phyloP scores from a whole-genome alignment of 768 basidiomycete species.

The Boletales sp. region DNA sequence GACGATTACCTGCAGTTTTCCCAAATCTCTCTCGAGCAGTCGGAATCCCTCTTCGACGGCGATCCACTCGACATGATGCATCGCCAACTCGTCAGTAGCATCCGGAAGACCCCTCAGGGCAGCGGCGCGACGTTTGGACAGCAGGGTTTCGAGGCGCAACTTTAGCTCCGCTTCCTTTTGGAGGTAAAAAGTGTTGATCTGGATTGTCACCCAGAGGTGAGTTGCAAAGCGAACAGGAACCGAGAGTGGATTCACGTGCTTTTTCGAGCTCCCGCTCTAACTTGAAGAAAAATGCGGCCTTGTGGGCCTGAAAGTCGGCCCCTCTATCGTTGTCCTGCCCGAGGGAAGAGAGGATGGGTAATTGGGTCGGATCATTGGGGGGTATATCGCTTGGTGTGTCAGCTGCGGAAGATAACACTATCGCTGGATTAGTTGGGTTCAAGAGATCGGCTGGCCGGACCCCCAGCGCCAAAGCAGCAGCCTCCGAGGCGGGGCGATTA shows the following conservation, averaged over 20 bases:
- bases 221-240: slow-evolving; percentile 3
- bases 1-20: slow-evolving; percentile 80
- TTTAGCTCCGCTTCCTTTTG: slow-evolving; percentile 96
- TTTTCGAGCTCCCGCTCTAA: slow-evolving; percentile 97
- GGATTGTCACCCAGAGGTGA: slow-evolving; percentile 5
- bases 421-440: slow-evolving; percentile 31
- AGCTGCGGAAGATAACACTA: slow-evolving; percentile 22
- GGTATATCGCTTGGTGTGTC: slow-evolving; percentile 13
- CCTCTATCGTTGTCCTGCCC: slow-evolving; percentile 71
- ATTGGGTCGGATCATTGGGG: slow-evolving; percentile 42
- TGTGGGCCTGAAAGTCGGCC: slow-evolving; percentile 88
- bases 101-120: slow-evolving; percentile 71
- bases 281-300: slow-evolving; percentile 98
- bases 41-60: slow-evolving; percentile 97
- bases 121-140: slow-evolving; percentile 89
- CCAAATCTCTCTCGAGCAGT: slow-evolving; percentile 88
- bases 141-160: slow-evolving; percentile 84
- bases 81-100: slow-evolving; percentile 52
- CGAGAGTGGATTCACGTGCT: slow-evolving; percentile 41
- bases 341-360: slow-evolving; percentile 58
- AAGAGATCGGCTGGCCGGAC: slow-evolving; percentile 63
- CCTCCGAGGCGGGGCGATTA: slow-evolving; percentile 87
- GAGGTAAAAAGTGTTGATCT: slow-evolving; percentile 98
- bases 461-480: slow-evolving; percentile 80
- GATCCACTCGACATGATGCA: slow-evolving; percentile 82